phyloP scores from a whole-genome alignment of 768 basidiomycete species.

The Goffeauzyma gilvescens region DNA sequence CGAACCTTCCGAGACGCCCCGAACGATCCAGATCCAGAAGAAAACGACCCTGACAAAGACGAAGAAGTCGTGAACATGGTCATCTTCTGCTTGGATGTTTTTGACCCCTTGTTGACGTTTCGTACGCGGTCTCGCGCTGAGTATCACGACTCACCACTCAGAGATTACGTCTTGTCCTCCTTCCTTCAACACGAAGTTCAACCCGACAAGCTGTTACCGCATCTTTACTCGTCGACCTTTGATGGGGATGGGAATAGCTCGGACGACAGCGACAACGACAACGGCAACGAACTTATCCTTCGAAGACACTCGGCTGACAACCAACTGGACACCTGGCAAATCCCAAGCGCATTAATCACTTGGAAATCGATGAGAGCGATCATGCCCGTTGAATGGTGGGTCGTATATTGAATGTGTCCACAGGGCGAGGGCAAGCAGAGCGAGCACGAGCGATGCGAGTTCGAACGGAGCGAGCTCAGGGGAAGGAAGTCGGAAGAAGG shows the following conservation, averaged over 20 bases:
- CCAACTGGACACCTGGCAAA: constrained; percentile 48
- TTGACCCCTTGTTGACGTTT: background rate
- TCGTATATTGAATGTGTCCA: constrained; percentile 42
- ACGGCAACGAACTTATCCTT: constrained; percentile 32
- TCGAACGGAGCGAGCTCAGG: too few relatives aligned
- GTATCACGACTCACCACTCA: background rate
- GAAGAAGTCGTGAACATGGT: constrained; percentile 53
- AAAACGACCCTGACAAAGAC: constrained; percentile 38
- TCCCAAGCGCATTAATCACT: constrained; percentile 46
- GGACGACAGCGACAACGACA: background rate
- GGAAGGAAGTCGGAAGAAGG: too few relatives aligned
- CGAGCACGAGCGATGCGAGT: too few relatives aligned
- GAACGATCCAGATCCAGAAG: constrained; percentile 18
- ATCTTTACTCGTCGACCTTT: constrained; percentile 12
- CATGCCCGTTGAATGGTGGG: constrained; percentile 55
- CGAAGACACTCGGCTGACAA: constrained; percentile 34
- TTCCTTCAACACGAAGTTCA: constrained; percentile 23
- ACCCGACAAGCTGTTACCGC: constrained; percentile 17
- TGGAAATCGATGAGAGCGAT: constrained; percentile 69
- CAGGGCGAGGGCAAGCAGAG: too few relatives aligned
- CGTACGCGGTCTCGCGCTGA: background rate
- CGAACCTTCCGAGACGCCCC: constrained; percentile 62
- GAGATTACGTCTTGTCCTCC: constrained; percentile 21
- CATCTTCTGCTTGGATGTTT: constrained; percentile 54
- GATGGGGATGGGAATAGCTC: constrained; percentile 31